phyloP scores from a whole-genome alignment of 2,329 filamentous ascomycete genomes.

The Epichloe elymi region DNA sequence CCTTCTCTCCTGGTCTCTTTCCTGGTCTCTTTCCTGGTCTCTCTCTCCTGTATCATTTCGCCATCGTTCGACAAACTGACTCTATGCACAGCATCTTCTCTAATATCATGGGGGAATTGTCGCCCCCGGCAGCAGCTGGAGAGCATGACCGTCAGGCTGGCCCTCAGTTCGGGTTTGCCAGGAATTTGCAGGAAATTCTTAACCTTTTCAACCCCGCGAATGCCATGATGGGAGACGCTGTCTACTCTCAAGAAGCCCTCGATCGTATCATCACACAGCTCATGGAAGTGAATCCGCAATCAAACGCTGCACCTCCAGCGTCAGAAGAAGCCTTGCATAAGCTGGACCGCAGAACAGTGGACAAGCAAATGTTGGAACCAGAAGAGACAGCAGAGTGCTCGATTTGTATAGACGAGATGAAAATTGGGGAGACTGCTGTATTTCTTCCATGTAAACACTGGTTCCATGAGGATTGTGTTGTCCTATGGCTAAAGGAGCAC shows the following conservation, averaged over 20 bases:
- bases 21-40: no score
- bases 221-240: conserved; percentile 58
- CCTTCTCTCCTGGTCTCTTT: neutral
- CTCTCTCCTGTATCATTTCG: neutral
- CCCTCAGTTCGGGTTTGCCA: conserved; percentile 11
- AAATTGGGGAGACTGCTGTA: conserved; percentile 58
- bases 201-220: conserved; percentile 39
- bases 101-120: conserved; percentile 27
- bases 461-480: conserved; percentile 78
- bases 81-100: conserved; percentile 29
- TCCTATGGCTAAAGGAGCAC: conserved; percentile 76
- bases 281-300: conserved; percentile 69
- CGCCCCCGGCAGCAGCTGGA: conserved; percentile 16
- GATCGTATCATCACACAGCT: conserved; percentile 78
- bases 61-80: conserved; percentile 4
- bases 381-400: conserved; percentile 72
- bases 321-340: conserved; percentile 59
- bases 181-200: conserved; percentile 39
- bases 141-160: conserved; percentile 12
- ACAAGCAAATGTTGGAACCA: conserved; percentile 52
- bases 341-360: conserved; percentile 58
- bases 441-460: conserved; percentile 81
- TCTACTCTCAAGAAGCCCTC: conserved; percentile 81
- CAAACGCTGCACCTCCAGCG: conserved; percentile 72
- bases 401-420: conserved; percentile 84